Percentiles rank a stretch among this genome's conserved stretches.
Conservation (phyloP, 108 stramenopile species). For the Ochromonas danica region DNA sequence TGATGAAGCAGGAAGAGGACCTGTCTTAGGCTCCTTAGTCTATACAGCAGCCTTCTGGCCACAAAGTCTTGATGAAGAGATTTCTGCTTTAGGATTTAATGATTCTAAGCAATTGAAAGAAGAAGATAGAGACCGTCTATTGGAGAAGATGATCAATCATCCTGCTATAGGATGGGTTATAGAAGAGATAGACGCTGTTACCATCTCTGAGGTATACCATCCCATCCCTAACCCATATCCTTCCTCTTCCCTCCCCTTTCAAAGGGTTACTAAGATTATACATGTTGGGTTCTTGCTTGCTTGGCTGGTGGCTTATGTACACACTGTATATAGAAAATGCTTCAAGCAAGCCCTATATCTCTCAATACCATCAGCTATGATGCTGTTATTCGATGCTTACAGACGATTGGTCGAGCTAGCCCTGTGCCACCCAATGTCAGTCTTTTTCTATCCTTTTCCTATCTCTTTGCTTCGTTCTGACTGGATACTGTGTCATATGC, state of each 20-base stretch:
- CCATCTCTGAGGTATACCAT: slow-evolving; percentile 35
- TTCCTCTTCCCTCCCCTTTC: slow-evolving; percentile 2
- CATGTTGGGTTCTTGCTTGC: too few species aligned
- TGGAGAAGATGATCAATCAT: slow-evolving; percentile 33
- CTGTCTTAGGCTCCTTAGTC: slow-evolving; percentile 55
- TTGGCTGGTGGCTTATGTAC: too few species aligned
- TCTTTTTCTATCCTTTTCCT: too few species aligned
- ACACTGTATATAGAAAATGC: slow-evolving; percentile 30
- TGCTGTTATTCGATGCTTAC: slow-evolving; percentile 34
- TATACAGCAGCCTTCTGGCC: slow-evolving; percentile 57
- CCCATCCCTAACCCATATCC: background rate
- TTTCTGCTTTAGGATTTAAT: slow-evolving; percentile 47
- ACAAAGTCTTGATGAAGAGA: slow-evolving; percentile 25
- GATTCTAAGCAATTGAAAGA: slow-evolving; percentile 52
- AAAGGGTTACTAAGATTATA: slow-evolving; percentile 5
- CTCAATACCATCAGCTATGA: slow-evolving; percentile 52
- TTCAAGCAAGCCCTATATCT: slow-evolving; percentile 43
- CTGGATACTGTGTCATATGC: too few species aligned
- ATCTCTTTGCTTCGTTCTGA: too few species aligned
- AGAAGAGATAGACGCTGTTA: slow-evolving; percentile 17
- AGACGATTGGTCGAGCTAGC: slow-evolving; percentile 40
- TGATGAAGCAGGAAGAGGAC: slow-evolving; percentile 58
- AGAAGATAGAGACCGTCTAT: slow-evolving; percentile 42
- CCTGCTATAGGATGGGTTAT: slow-evolving; percentile 36
- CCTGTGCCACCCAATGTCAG: slow-evolving; percentile 13